These are phyloP conservation scores for Phylloporus sp. DNA, from an alignment of 768 basidiomycete species.

Conservation along the genomic window DNA sequence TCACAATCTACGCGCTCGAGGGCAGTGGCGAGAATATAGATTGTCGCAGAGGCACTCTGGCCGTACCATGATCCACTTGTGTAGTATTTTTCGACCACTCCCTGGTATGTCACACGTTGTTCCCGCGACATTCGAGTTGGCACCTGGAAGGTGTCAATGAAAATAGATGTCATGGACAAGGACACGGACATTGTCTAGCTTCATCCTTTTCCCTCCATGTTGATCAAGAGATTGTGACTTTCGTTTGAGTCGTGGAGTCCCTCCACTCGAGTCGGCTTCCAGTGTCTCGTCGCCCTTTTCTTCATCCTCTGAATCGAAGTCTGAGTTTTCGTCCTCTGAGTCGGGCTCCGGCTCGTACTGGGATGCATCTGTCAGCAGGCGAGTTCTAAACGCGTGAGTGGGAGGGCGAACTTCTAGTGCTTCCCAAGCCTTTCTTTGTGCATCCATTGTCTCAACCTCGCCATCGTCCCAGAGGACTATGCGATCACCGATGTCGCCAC, in stretches of 20 bases:
- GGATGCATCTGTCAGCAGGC: conserved; percentile 6
- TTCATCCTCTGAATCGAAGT: conserved; percentile 42
- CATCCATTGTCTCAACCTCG: conserved; percentile 61
- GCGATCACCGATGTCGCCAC: conserved; percentile 60
- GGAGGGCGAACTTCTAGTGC: conserved; percentile 62
- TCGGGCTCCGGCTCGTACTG: conserved; percentile 79
- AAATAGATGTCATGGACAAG: not conserved
- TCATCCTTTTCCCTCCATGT: conserved; percentile 53
- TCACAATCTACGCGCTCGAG: conserved; percentile 93
- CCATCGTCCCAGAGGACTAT: conserved; percentile 95
- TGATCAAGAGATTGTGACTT: conserved; percentile 39
- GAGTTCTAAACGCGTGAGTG: not conserved
- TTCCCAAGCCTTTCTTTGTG: conserved; percentile 82
- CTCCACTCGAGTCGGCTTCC: conserved; percentile 40
- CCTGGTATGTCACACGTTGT: conserved; percentile 60
- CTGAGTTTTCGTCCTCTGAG: conserved; percentile 55
- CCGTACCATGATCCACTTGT: conserved; percentile 80
- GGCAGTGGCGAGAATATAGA: conserved; percentile 88
- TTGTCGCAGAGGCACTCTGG: conserved; percentile 83
- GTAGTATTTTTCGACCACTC: conserved; percentile 78
- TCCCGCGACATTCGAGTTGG: conserved; percentile 63
- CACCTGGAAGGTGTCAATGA: conserved; percentile 31
- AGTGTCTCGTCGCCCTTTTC: conserved; percentile 38
- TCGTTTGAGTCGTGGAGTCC: conserved; percentile 45
- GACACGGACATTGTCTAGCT: conserved; percentile 43